These are phyloP conservation scores for Colletotrichum sp. DNA, from an alignment of 2,329 filamentous ascomycete species.

Conservation along the genomic window DNA sequence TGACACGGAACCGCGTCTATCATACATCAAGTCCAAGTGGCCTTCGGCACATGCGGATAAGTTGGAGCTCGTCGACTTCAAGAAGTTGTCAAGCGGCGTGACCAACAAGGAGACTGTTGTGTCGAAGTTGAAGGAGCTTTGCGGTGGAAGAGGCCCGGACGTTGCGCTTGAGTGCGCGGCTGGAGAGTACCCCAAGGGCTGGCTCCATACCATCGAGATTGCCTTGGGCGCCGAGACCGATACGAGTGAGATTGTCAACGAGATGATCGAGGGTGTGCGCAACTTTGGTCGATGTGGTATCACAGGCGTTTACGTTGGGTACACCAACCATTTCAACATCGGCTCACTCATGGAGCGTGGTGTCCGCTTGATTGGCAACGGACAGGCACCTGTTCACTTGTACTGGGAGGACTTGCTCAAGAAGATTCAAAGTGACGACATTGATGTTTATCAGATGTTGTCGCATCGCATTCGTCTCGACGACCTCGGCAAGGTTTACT, in stretches of 20 bases:
- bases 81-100: conserved; percentile 61
- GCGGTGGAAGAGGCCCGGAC: conserved; percentile 75
- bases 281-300: conserved; percentile 78
- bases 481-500: conserved; percentile 72
- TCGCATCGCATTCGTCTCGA: conserved; percentile 79
- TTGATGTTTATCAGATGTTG: conserved; percentile 82
- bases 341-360: conserved; percentile 86
- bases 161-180: conserved; percentile 72
- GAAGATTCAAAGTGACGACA: conserved; percentile 68
- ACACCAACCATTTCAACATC: conserved; percentile 83
- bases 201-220: conserved; percentile 64
- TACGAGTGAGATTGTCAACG: conserved; percentile 80
- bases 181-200: conserved; percentile 67
- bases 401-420: conserved; percentile 83
- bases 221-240: conserved; percentile 78
- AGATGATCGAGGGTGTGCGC: conserved; percentile 77
- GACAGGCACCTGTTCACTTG: conserved; percentile 76
- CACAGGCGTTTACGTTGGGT: conserved; percentile 72
- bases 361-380: conserved; percentile 76
- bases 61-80: conserved; percentile 74
- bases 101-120: conserved; percentile 68
- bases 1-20: conserved; percentile 74
- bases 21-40: conserved; percentile 69
- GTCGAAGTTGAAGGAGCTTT: conserved; percentile 75
- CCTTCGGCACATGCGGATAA: conserved; percentile 52